Base-by-base conservation (phyloP, 108 stramenopile genomes). In the Nannochloropsis salina region DNA sequence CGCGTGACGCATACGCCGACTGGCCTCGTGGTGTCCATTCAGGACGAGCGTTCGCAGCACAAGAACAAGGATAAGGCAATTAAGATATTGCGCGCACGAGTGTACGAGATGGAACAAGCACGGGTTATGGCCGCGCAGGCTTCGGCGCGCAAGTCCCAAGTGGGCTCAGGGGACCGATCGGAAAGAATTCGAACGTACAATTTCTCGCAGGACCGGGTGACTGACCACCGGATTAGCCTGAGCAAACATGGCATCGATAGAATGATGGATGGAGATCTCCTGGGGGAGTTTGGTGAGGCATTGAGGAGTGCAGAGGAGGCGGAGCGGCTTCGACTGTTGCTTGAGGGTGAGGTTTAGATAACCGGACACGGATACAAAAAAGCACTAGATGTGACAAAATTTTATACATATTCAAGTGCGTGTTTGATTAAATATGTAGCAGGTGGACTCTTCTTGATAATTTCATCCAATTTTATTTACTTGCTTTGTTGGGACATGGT, bases 131-230 rank as follows among this genome's bases (percentile, higher is more conserved):
- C 40, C 22, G 40, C 31, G 6, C 40, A 41, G 80, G 18, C 20
- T 41, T 18, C 85, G 74, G 15, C 40, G n/a, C 42, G 42, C 20
- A 74, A 21, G 22, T 85, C 80, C 9, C 87, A 91, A 22, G 87
- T 93, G n/a, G 95, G 93, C 61, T 93, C 91, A 44, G 98, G 97
- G 22, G 97, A 97, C 88, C 92, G 98, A 9, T 94, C 94, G 82
- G 97, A 98, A 90, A 91, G 97, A 22, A 96, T 99, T 83, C 92
- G 99, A 8, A 99, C 99, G 9, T 99, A 99, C 91, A 99, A 99
- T 86, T 98, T 92, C 88, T 93, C 97, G 83, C 41, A 98, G 88
- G 97, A 99, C 92, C 92, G 97, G 40, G 92, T 98, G n/a, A 96
- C 96, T 22, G 98, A 99, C 86, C 98, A 98, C 90, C 93, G 98